Base-by-base conservation (phyloP, 306 rosid genomes). In the Vigna mungo region DNA sequence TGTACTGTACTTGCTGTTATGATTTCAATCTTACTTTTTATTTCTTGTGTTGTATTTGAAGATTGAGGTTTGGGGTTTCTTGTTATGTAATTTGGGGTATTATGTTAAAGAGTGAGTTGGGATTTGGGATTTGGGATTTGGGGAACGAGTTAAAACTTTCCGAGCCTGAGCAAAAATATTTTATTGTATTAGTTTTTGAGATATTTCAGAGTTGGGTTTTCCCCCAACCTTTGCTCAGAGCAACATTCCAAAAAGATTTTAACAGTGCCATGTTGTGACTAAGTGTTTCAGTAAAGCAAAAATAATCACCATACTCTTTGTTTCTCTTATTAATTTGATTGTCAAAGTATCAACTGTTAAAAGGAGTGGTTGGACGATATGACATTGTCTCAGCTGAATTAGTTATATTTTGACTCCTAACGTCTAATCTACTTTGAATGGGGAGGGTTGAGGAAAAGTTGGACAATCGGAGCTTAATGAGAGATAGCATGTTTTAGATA, bases 181-280 rank as follows among this genome's bases (percentile, higher is more conserved):
- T 71, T 64, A 68, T 20, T 79, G 46, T 10, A 68, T 72, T 17
- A 47, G 30, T 39, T 68, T 9, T 2, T 69, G 66, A 72, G 85
- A 77, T 83, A 75, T 56, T 30, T 85, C 23, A 77, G 85, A 85
- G 74, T 73, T 83, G 65, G 76, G 68, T 75, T 76, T 76, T 80
- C 60, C 70, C 65, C 70, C 78, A 48, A 81, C 77, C 72, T 87
- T 64, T 79, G 79, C 59, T 78, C 78, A 55, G 77, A 76, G 74
- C 88, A 82, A 85, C 83, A 72, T 82, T 86, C 87, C 92, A 86
- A 84, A 80, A 55, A 20, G 32, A 5, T 34, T 32, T 0, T 32
- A 32, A 32, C 36, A 32, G 36, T 32, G 36, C 1, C 36, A 32
- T 32, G 36, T 32, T 25, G 27, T 25, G 27, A 25, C 27, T 25